Base-by-base conservation (phyloP, 495 filamentous ascomycete genomes). In the Daldinia grandis region DNA sequence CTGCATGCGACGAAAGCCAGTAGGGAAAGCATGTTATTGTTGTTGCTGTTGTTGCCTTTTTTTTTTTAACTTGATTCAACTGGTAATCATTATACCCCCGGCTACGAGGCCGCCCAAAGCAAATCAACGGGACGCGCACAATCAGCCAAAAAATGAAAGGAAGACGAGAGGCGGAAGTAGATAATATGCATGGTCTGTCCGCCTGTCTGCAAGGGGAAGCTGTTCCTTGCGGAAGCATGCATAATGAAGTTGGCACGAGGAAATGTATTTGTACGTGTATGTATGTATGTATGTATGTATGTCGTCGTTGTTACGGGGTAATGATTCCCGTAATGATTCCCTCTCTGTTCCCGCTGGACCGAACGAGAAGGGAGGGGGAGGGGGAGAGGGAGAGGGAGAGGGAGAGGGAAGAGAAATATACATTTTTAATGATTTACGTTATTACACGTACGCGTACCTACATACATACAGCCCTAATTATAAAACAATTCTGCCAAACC, bases 361-460 rank as follows among this genome's bases (percentile, higher is more conserved):
- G 19, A 19, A 8, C 31, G 3, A 55, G 42, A n/a, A 31, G 25
- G 28, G 60, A 9, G 28, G 49, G 30, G n/a, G 28, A n/a, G n/a
- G n/a, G n/a, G n/a, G 12, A 4, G 3, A 50, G 40, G 55, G 40
- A 35, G 37, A 44, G 14, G 42, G 3, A 50, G 40, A 60, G 40
- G 47, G 3, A 50, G 40, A 60, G 40, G 47, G 37, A 44, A 19
- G 42, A 21, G 37, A 17, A 4, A 31, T 5, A 12, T 30, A 53
- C 24, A 31, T n/a, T 61, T n/a, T 61, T 64, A 56, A 66, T 69
- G 64, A 72, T 58, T 55, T n/a, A 64, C 62, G 58, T 47, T 42
- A 51, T 60, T 30, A 54, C 56, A 66, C 64, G 71, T 74, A 76
- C n/a, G n/a, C n/a, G n/a, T n/a, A n/a, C n/a, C n/a, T 30, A 56